Conservation (phyloP, 805 yeast genomes). For the Myxozyma vanderwaltii region DNA sequence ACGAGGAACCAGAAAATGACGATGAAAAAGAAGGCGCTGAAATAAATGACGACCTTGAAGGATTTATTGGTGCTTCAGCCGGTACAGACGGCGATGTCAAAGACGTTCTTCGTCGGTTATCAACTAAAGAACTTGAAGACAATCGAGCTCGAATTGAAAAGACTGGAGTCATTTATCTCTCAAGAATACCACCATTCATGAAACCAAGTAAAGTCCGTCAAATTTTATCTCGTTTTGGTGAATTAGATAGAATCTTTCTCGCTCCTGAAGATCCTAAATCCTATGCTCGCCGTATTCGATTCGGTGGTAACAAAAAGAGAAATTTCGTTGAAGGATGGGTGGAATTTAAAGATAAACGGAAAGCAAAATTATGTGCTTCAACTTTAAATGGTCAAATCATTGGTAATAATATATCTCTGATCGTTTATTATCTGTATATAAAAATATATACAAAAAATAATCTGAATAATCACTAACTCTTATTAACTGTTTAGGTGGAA, state of each 20-base stretch:
- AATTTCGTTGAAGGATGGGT: constrained; percentile 96
- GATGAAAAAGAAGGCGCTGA: constrained; percentile 36
- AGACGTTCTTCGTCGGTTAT: constrained; percentile 16
- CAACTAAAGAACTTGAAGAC: constrained; percentile 43
- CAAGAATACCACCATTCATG: constrained; percentile 95
- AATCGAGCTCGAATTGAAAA: constrained; percentile 55
- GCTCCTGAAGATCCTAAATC: constrained; percentile 78
- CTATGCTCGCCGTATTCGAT: constrained; percentile 68
- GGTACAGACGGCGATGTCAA: constrained; percentile 36
- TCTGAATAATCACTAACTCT: too few species aligned
- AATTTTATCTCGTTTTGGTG: constrained; percentile 78
- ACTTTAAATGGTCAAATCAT: constrained; percentile 85
- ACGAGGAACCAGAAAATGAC: constrained; percentile 24
- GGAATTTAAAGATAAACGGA: constrained; percentile 78
- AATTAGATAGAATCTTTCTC: constrained; percentile 79
- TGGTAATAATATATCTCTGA: constrained; percentile 45
- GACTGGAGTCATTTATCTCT: constrained; percentile 91
- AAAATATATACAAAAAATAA: too few species aligned
- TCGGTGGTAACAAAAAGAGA: constrained; percentile 89
- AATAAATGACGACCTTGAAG: constrained; percentile 21
- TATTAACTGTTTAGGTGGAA: constrained; percentile 61
- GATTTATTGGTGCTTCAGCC: constrained; percentile 35
- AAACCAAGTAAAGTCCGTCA: constrained; percentile 89
- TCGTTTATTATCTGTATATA: too few species aligned
- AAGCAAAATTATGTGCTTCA: constrained; percentile 84